phyloP scores from a whole-genome alignment of 768 basidiomycete genomes.

The Multifurca ochricompacta region DNA sequence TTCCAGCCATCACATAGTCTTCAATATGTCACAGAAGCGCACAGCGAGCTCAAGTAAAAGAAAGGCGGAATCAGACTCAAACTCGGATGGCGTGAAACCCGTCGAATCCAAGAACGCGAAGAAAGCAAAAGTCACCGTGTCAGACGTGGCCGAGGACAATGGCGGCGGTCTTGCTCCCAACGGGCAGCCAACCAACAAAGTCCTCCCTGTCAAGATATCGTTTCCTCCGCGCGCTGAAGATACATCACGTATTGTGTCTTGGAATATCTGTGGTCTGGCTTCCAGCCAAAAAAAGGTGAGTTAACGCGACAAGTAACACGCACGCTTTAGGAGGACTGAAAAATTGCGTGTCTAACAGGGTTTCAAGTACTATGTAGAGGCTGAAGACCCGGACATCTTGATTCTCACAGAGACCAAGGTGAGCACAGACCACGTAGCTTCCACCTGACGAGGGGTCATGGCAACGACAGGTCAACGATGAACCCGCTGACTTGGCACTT shows the following conservation, averaged over 20 bases:
- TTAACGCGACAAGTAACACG: not conserved
- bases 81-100: constrained; percentile 6
- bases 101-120: constrained; percentile 1
- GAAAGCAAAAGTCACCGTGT: constrained; percentile 9
- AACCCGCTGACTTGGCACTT: constrained; percentile 52
- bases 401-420: constrained; percentile 86
- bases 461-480: constrained; percentile 54
- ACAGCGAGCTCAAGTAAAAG: constrained; percentile 12
- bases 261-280: constrained; percentile 77
- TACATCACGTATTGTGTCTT: constrained; percentile 52
- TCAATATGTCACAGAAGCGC: constrained; percentile 10
- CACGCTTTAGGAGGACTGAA: not conserved
- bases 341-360: constrained; percentile 47
- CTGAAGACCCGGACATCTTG: constrained; percentile 80
- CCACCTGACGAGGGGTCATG: not conserved
- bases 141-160: constrained; percentile 1
- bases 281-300: constrained; percentile 72
- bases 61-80: constrained; percentile 3
- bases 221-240: constrained; percentile 45
- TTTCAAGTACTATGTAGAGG: constrained; percentile 74
- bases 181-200: constrained; percentile 66
- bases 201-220: constrained; percentile 51
- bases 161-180: constrained; percentile 31
- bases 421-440: not conserved
- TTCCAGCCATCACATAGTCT: not conserved